These are phyloP conservation scores for Tremella mesenterica DNA, from an alignment of 768 basidiomycete genomes.

Conservation along the genomic window DNA sequence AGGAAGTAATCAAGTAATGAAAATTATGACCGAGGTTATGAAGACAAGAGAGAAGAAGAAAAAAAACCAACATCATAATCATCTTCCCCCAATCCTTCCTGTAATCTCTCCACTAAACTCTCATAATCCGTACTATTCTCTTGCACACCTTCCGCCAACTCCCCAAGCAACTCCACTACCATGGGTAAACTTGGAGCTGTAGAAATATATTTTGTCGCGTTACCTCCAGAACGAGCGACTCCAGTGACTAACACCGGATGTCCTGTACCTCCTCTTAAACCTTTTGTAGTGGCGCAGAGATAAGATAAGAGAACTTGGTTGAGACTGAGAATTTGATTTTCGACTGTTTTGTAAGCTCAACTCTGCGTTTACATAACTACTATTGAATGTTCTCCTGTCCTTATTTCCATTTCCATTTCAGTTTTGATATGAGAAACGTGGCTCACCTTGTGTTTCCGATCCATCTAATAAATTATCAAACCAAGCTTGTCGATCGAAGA, in stretches of 20 bases:
- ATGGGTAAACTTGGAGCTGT: background rate
- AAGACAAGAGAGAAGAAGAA: background rate
- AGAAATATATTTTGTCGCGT: slow-evolving; percentile 16
- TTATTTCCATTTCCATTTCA: no score
- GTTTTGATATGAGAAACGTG: slow-evolving; percentile 52
- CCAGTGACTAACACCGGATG: slow-evolving; percentile 35
- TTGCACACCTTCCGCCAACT: slow-evolving; percentile 21
- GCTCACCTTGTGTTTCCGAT: slow-evolving; percentile 55
- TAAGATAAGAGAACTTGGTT: slow-evolving; percentile 30
- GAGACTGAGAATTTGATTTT: slow-evolving; percentile 16
- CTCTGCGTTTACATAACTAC: background rate
- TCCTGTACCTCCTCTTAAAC: slow-evolving; percentile 25
- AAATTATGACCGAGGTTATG: no score
- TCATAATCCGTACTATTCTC: slow-evolving; percentile 24
- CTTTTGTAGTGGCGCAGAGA: slow-evolving; percentile 24
- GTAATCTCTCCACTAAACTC: slow-evolving; percentile 10
- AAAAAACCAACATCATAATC: background rate
- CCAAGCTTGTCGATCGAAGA: slow-evolving; percentile 57
- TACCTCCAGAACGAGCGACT: slow-evolving; percentile 11
- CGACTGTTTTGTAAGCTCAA: slow-evolving; percentile 12
- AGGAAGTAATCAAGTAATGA: no score
- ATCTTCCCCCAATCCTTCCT: slow-evolving; percentile 17
- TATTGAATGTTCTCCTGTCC: no score
- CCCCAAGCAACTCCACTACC: slow-evolving; percentile 19
- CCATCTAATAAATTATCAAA: slow-evolving; percentile 52